Evolutionary conservation across 2,329 filamentous ascomycete species (phyloP), one percentile per base, ranked within the genome.

Genomic region (Colletotrichum lentis): DNA sequence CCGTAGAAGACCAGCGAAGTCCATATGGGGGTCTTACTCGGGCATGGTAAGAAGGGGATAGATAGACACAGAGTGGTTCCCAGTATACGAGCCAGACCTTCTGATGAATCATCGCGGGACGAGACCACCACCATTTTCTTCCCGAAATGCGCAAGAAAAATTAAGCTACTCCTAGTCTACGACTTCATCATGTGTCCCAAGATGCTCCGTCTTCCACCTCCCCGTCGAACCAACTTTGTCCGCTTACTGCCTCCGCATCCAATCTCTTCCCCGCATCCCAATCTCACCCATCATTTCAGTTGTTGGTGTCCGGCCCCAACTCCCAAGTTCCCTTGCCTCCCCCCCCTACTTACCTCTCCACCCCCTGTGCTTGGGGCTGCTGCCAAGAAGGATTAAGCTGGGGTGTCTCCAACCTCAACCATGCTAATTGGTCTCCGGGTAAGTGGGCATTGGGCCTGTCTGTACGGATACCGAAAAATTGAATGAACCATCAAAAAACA

Each of bases 211-310:
- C 22, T 41, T 53, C 39, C 63, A 44, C 47, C 35, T 44, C n/a
- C 22, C 20, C 39, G 39, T 24, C 20, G 31, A 41, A 46, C 49
- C 57, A 62, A 47, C 31, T 31, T 5, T 62, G n/a, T 6, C 41
- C 35, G 24, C 35, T 27, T 44, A 41, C 56, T 49, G 39, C 31
- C 65, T 69, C 62, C 62, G 20, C 62, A 61, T 31, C 27, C 50
- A 69, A 55, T 50, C 55, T 59, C 47, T 60, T 54, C 65, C 65
- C 66, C 66, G 62, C 66, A 69, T 44, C 11, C 27, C 56, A 69
- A 61, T 69, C 27, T 53, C 27, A 35, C 27, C 27, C 31, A 20
- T 20, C 27, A 52, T 35, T n/a, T 69, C 56, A 31, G 20, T 50
- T 44, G 37, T 16, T 41, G 41, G 6, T 47, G 54, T 47, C 61